Conservation (phyloP, 352 stramenopile genomes). For the Globisporangium polare region DNA sequence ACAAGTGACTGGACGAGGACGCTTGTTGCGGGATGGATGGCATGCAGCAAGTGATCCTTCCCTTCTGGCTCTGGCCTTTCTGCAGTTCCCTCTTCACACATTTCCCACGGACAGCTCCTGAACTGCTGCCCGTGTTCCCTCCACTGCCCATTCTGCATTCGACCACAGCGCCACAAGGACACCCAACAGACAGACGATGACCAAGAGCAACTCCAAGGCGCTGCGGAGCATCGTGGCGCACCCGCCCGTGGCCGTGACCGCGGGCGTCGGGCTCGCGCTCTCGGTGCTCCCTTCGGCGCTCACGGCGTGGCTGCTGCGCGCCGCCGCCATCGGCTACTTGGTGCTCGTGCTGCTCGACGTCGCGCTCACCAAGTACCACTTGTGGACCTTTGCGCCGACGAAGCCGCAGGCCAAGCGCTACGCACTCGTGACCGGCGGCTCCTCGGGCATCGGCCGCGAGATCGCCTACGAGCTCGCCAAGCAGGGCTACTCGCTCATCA, state of each 20-base stretch:
- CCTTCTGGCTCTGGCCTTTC: not conserved
- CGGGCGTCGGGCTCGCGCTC: slow-evolving; percentile 15
- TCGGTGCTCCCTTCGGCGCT: slow-evolving; percentile 19
- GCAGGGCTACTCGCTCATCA: slow-evolving; percentile 75
- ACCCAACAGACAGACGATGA: not conserved
- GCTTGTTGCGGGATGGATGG: too few species aligned
- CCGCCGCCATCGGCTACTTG: slow-evolving; percentile 43
- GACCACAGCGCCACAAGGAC: too few species aligned
- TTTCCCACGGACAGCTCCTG: too few species aligned
- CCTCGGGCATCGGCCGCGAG: slow-evolving; percentile 65
- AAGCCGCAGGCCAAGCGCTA: slow-evolving; percentile 51
- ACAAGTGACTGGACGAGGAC: too few species aligned
- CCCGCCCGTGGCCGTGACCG: slow-evolving; percentile 13
- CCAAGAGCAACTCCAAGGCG: slow-evolving; percentile 7
- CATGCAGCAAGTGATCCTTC: too few species aligned
- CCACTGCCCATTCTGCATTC: not conserved
- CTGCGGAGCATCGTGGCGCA: slow-evolving; percentile 27
- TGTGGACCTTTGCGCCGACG: slow-evolving; percentile 52
- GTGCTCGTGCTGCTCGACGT: slow-evolving; percentile 45
- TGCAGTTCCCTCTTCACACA: not conserved
- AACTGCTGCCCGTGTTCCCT: too few species aligned
- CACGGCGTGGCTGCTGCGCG: not conserved
- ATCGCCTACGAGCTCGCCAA: slow-evolving; percentile 77
- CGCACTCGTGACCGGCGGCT: slow-evolving; percentile 72
- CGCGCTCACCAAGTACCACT: slow-evolving; percentile 44